phyloP scores from a whole-genome alignment of 225 moss, liverwort and hornwort species.

The Marchantia polymorpha region DNA sequence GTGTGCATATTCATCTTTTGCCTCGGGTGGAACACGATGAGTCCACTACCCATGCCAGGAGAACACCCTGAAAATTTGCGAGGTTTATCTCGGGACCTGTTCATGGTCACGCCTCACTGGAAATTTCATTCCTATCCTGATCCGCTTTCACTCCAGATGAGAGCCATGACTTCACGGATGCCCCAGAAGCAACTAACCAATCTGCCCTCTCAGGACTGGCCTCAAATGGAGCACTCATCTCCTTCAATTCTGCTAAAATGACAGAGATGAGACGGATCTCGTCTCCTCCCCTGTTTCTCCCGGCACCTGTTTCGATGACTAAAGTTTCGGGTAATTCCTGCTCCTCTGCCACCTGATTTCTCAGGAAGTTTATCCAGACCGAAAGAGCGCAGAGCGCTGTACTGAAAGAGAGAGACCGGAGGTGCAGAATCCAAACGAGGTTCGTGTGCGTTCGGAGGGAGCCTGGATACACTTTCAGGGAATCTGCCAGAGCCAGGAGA shows the following conservation, averaged over 20 bases:
- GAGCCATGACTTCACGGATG: conserved; percentile 53
- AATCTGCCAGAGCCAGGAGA: conserved; percentile 50
- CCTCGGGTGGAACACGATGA: not conserved
- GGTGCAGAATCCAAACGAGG: conserved; percentile 62
- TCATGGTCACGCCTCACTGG: not conserved
- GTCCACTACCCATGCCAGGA: not conserved
- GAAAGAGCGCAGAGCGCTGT: conserved; percentile 77
- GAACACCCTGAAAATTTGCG: not conserved
- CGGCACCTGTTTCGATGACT: conserved; percentile 78
- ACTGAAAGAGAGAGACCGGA: conserved; percentile 72
- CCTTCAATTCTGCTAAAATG: conserved; percentile 52
- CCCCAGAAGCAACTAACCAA: conserved; percentile 67
- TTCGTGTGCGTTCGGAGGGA: conserved; percentile 65
- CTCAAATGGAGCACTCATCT: conserved; percentile 72
- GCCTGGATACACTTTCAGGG: conserved; percentile 61
- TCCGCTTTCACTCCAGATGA: not conserved
- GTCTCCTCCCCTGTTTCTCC: conserved; percentile 47
- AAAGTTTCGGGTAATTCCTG: conserved; percentile 57
- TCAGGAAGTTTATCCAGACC: conserved; percentile 61
- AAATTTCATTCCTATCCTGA: not conserved
- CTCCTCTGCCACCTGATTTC: conserved; percentile 40
- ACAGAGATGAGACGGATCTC: conserved; percentile 66
- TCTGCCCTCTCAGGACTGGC: conserved; percentile 60
- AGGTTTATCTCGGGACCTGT: not conserved
- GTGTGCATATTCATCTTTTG: not conserved